These are phyloP conservation scores for Selenicereus undatus DNA, from an alignment of 148 eudicot genomes.

Conservation along the genomic window DNA sequence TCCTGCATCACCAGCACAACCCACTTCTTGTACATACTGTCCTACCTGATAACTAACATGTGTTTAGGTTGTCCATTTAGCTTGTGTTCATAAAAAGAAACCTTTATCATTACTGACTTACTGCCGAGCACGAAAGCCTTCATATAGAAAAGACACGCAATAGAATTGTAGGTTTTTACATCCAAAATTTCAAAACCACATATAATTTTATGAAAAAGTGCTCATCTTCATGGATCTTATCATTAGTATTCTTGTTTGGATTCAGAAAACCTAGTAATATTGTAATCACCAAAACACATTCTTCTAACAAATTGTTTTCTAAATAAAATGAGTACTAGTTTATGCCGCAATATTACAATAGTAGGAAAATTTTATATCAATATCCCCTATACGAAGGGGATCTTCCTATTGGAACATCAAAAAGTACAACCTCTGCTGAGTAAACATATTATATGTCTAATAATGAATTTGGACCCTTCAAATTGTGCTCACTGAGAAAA, in stretches of 20 bases:
- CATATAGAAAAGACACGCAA: not conserved
- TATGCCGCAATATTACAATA: not conserved
- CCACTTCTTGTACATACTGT: no score
- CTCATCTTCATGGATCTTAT: not conserved
- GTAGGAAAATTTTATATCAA: not conserved
- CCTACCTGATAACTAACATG: no score
- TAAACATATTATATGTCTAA: no score
- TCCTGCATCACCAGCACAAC: no score
- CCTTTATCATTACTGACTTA: not conserved
- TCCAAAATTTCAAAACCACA: not conserved
- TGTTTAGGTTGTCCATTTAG: no score
- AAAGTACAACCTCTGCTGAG: no score
- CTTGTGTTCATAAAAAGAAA: no score
- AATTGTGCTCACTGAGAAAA: no score
- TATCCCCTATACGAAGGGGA: no score
- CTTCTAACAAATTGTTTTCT: not conserved
- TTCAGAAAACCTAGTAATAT: not conserved
- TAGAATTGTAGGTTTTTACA: not conserved
- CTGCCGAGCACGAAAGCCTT: not conserved
- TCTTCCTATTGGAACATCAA: no score
- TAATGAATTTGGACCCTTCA: no score
- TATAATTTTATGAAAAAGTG: not conserved
- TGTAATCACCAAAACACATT: not conserved
- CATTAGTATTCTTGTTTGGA: not conserved
- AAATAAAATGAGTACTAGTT: not conserved